These are phyloP conservation scores for Dimargaris xerosporica DNA, from an alignment of 192 early-diverging fungal genomes.

Conservation along the genomic window DNA sequence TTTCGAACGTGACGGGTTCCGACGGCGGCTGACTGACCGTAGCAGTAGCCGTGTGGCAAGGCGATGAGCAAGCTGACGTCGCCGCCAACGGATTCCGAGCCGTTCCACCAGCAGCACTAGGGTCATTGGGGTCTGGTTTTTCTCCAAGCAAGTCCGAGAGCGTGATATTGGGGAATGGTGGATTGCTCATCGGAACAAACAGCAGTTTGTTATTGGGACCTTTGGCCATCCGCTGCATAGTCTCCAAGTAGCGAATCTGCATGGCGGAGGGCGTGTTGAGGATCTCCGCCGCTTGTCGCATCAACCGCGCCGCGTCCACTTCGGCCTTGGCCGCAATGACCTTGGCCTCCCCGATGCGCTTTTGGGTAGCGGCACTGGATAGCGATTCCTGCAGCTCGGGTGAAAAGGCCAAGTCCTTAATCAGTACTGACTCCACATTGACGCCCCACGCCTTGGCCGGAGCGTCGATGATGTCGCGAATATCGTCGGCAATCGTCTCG, in stretches of 20 bases:
- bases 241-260: constrained; percentile 86
- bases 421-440: constrained; percentile 60
- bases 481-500: constrained; percentile 67
- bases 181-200: constrained; percentile 35
- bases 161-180: neutral
- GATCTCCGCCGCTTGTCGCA: constrained; percentile 82
- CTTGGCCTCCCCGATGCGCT: constrained; percentile 77
- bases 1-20: too few species aligned
- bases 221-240: constrained; percentile 62
- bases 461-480: constrained; percentile 63
- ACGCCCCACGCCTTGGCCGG: constrained; percentile 74
- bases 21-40: too few species aligned
- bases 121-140: too few species aligned
- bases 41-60: too few species aligned
- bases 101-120: too few species aligned
- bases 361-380: constrained; percentile 77
- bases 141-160: too few species aligned
- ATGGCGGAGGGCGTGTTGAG: constrained; percentile 64
- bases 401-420: constrained; percentile 72
- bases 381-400: constrained; percentile 67
- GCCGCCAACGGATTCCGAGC: too few species aligned
- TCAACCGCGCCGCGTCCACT: constrained; percentile 77
- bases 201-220: constrained; percentile 53
- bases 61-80: too few species aligned
- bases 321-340: constrained; percentile 78